phyloP scores from a whole-genome alignment of 192 early-diverging fungal genomes.

The Rhizophagus clarus region DNA sequence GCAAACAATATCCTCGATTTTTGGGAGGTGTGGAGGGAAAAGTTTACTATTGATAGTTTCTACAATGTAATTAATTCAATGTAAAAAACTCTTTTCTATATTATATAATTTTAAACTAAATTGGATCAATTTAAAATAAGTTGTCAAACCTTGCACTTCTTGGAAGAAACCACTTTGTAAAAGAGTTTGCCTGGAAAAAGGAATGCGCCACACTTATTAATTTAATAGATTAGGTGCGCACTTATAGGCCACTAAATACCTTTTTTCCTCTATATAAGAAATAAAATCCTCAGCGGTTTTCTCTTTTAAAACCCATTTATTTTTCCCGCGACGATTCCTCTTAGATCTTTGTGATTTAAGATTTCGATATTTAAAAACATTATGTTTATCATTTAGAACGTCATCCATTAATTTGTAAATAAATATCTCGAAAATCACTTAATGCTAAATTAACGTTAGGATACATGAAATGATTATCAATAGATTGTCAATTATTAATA shows the following conservation, averaged over 20 bases:
- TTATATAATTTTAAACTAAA: not conserved
- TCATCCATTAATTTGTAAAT: too few relatives aligned
- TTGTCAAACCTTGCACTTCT: not conserved
- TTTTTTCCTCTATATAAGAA: not conserved
- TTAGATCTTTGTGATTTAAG: not conserved
- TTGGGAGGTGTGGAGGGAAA: not conserved
- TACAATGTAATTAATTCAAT: not conserved
- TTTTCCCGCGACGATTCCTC: not conserved
- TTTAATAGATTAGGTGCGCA: not conserved
- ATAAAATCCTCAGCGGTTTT: not conserved
- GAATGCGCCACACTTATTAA: not conserved
- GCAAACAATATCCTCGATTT: conserved; percentile 40
- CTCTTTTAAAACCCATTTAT: not conserved
- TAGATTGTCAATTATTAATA: too few relatives aligned
- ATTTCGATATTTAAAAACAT: not conserved
- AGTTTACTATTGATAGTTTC: conserved; percentile 13
- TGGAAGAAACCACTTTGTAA: not conserved
- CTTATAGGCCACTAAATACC: not conserved
- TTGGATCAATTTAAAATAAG: not conserved
- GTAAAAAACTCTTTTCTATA: not conserved
- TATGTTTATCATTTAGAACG: not conserved
- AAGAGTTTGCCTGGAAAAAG: not conserved
- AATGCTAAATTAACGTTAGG: too few relatives aligned
- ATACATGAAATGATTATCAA: too few relatives aligned
- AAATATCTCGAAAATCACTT: too few relatives aligned